Evolutionary conservation across 139 green algal species (phyloP), one percentile per base, ranked within the genome.

Genomic region (Tetraselmis striata): DNA sequence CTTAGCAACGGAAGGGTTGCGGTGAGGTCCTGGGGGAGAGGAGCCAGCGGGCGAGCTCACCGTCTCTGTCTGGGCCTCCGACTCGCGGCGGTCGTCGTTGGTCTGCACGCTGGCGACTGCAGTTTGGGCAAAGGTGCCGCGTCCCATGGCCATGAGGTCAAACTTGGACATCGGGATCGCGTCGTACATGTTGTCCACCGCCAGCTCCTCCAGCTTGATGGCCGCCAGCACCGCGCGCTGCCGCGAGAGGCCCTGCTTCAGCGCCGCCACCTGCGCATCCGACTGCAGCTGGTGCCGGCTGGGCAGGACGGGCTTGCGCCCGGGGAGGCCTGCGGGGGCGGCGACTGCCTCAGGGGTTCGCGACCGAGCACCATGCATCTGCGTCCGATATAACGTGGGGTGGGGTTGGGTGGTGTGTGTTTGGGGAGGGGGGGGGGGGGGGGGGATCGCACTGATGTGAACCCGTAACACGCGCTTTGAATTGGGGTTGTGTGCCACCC

Each of bases 61-160:
- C 45, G 45, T 67, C 45, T 80, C 77, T n/a, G 77, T 80, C 77
- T 80, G 77, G 22, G 77, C 45, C 77, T 80, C 77, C 2, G 28
- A 67, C 28, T 32, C 29, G 30, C 30, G 29, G 28, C 2, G 2
- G 77, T 80, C 77, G 77, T 80, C 77, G 77, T 32, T 58, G 11
- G 77, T 80, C 77, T 80, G 77, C 28, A 29, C 28, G 77, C 77
- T 59, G 22, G 26, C 28, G 28, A 80, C 30, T 2, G 29, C 27
- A 18, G 28, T 58, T 18, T 32, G 59, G 28, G 77, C 27, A 29
- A 32, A 80, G 2, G 30, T 2, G 77, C 77, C 30, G 29, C 77
- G 77, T 24, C 77, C 77, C 77, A 59, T 32, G 28, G 77, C 27
- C 30, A 28, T 32, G 22, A 80, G 77, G 25, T 80, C 25, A n/a